Evolutionary conservation across 176 grass and related monocot genomes (phyloP).

Genomic region (Chloris gayana): DNA sequence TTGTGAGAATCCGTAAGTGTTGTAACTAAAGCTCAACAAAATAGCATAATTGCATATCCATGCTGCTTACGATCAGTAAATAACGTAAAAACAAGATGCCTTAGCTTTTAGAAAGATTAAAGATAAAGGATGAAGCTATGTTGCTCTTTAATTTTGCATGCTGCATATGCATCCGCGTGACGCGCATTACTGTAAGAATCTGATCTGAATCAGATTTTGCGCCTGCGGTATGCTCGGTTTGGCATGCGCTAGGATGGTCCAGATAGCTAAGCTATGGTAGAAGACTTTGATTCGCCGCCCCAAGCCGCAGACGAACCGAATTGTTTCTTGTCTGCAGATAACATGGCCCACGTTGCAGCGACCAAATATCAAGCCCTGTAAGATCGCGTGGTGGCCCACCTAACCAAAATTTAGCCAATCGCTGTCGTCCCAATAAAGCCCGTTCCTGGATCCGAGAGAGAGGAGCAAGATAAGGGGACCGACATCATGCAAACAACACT

Average conservation of each 20-base stretch:
- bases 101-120: no score
- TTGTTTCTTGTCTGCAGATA: conserved; percentile 15
- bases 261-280: background rate
- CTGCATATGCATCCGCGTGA: no score
- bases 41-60: no score
- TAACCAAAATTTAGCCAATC: conserved; percentile 42
- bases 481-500: background rate
- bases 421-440: background rate
- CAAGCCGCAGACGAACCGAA: conserved; percentile 24
- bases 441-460: background rate
- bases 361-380: conserved; percentile 15
- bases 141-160: no score
- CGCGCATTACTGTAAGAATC: no score
- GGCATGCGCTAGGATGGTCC: conserved; percentile 9
- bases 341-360: conserved; percentile 29
- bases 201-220: no score
- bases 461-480: background rate
- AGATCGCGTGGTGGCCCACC: conserved; percentile 43
- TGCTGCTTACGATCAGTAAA: no score
- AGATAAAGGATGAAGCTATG: no score
- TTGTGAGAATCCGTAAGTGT: no score
- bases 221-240: no score
- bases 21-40: no score
- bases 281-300: background rate
- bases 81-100: no score